phyloP scores from a whole-genome alignment of 169 alveolate species.

The Plasmodium cynomolgi region DNA sequence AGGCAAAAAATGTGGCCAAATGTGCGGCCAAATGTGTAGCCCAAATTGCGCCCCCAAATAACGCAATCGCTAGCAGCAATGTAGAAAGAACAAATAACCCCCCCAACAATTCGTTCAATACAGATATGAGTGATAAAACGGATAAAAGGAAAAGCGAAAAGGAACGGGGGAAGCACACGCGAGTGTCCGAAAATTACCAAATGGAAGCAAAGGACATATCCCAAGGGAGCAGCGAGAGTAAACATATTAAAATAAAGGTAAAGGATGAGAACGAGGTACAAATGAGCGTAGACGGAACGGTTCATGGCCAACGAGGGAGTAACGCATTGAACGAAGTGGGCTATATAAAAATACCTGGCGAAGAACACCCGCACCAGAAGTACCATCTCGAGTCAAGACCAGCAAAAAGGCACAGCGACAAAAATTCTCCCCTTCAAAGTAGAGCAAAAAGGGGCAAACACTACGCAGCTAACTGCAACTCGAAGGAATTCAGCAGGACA shows the following conservation, averaged over 20 bases:
- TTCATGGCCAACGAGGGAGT: background rate
- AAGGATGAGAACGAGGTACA: constrained; percentile 24
- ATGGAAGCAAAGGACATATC: constrained; percentile 5
- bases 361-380: background rate
- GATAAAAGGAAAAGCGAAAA: constrained; percentile 1
- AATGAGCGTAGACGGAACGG: constrained; percentile 8
- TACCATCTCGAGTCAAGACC: background rate
- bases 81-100: constrained; percentile 50
- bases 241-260: constrained; percentile 1
- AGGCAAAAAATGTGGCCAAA: constrained; percentile 1
- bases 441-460: constrained; percentile 11
- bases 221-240: background rate
- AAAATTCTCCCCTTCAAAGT: background rate
- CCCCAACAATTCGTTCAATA: constrained; percentile 13
- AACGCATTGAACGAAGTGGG: constrained; percentile 7
- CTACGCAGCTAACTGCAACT: background rate
- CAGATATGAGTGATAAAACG: constrained; percentile 1
- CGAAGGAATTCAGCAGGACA: constrained; percentile 3
- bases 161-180: background rate
- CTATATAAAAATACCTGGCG: background rate
- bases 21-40: background rate
- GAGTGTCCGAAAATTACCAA: background rate
- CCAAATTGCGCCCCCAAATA: background rate
- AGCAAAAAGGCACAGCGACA: constrained; percentile 9
- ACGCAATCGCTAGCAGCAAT: background rate